A percentile compares a stretch with the other conserved stretches of the same genome.
phyloP scores from a whole-genome alignment of 345 rosid species.

The Salix koriyanagi region DNA sequence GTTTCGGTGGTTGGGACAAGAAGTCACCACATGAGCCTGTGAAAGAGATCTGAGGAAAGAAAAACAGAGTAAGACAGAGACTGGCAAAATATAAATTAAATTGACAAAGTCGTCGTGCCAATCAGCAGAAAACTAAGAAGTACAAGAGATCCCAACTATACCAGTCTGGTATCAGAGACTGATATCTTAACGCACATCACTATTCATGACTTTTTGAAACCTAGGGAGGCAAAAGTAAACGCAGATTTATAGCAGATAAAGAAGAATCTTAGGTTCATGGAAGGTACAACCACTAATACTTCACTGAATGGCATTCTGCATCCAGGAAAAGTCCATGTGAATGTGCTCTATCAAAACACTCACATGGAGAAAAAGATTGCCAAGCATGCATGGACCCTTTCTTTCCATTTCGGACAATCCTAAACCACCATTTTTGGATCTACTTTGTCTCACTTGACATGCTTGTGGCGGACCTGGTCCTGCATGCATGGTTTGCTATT shows the following conservation, averaged over 20 bases:
- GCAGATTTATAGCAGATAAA: conserved; percentile 3
- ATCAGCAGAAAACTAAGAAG: background rate
- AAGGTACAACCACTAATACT: conserved; percentile 3
- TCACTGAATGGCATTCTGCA: conserved; percentile 10
- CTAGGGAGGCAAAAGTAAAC: background rate
- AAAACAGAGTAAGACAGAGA: background rate
- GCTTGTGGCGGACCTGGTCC: conserved; percentile 31
- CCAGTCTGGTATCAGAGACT: background rate
- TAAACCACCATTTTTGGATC: conserved; percentile 24
- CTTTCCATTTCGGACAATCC: conserved; percentile 1
- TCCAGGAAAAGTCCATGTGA: conserved; percentile 1
- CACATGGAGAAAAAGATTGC: conserved; percentile 2
- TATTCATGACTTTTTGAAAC: background rate
- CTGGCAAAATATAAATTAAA: background rate
- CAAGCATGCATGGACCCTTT: conserved; percentile 13
- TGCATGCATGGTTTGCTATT: background rate
- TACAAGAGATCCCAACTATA: background rate
- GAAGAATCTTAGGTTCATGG: conserved; percentile 3
- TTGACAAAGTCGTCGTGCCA: background rate
- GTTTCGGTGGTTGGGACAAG: conserved; percentile 9
- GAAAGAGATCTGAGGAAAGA: background rate
- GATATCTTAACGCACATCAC: background rate
- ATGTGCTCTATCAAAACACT: conserved; percentile 1
- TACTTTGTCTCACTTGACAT: conserved; percentile 25
- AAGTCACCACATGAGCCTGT: background rate